Evolutionary conservation across 805 yeast genomes (phyloP).

Genomic region (Sugiyamaella floridensis): DNA sequence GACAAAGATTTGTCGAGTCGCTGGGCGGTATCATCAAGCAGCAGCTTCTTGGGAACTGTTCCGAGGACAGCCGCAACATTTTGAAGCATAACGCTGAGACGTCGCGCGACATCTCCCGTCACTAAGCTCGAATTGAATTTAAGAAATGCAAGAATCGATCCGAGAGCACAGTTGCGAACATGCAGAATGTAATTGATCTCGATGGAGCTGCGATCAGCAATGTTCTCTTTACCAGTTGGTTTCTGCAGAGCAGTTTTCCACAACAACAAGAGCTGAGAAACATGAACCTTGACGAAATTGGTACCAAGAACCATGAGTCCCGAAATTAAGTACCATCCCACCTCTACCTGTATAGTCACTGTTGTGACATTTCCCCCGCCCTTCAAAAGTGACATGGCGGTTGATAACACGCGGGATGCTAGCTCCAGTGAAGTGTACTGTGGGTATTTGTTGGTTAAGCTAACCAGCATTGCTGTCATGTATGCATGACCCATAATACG

Average conservation of each 20-base stretch:
- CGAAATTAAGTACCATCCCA: conserved; percentile 56
- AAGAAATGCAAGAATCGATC: conserved; percentile 50
- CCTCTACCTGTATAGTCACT: conserved; percentile 36
- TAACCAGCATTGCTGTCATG: conserved; percentile 23
- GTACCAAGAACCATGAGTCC: conserved; percentile 61
- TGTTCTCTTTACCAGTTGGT: conserved; percentile 38
- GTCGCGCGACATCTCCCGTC: conserved; percentile 38
- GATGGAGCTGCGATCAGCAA: conserved; percentile 30
- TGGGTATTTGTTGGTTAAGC: conserved; percentile 23
- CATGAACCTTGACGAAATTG: conserved; percentile 46
- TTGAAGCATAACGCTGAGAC: conserved; percentile 45
- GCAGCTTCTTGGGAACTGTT: conserved; percentile 25
- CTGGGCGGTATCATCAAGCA: conserved; percentile 21
- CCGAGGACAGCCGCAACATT: conserved; percentile 30
- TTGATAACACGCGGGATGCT: conserved; percentile 39
- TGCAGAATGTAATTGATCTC: conserved; percentile 37
- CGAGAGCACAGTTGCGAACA: conserved; percentile 51
- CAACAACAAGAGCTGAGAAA: conserved; percentile 50
- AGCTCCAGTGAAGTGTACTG: conserved; percentile 40
- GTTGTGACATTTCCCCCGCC: conserved; percentile 23
- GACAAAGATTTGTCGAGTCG: conserved; percentile 19
- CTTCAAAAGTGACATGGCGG: conserved; percentile 41
- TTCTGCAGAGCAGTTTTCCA: conserved; percentile 55
- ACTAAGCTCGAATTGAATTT: conserved; percentile 32
- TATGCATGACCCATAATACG: conserved; percentile 25